Evolutionary conservation across 306 rosid genomes (phyloP), one percentile per base, ranked within the genome.

Genomic region (Quercus agrifolia): DNA sequence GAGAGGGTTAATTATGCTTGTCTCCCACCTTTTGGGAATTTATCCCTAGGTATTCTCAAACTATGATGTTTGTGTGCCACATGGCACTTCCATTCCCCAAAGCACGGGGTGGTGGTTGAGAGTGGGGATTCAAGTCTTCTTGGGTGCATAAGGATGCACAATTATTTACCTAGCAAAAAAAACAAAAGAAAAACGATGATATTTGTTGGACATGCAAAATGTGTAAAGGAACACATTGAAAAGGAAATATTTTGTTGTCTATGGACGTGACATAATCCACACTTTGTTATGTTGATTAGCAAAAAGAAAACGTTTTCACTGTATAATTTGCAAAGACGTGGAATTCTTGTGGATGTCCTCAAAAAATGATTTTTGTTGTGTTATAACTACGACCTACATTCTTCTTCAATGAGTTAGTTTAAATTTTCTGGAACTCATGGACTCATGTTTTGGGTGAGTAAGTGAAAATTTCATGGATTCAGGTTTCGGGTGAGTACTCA

Each of bases 401-500:
- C 25, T 17, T 67, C 51, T 18, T 18, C 51, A 67, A 3, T 31
- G 71, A 28, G 71, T 33, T 31, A 33, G 51, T 33, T 4, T 12
- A 59, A 25, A 67, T 33, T 28, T 30, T 64, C 54, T 49, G 14
- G 9, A 10, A 6, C 8, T 15, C 31, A 28, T 30, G 70, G 46
- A 64, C 46, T 64, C 3, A 17, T 30, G 21, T 4, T 59, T 30
- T 64, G 46, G 72, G 27, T 66, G 46, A 31, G 49, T 35, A 33
- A 49, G 18, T 21, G 21, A 58, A 6, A 3, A 75, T 38, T 69
- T 75, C 17, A 30, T 72, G 64, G 27, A 55, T 71, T 25, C 51
- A 96, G 99, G 99, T 96, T 69, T 96, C 99, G 27, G 99, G 99
- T n/a, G 98, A 93, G 79, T 96, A 93, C 73, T 91, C 99, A 3